Percentiles rank a stretch among this genome's conserved stretches.
These are phyloP conservation scores for Trametes villosa DNA, from an alignment of 768 basidiomycete genomes.

Conservation along the genomic window DNA sequence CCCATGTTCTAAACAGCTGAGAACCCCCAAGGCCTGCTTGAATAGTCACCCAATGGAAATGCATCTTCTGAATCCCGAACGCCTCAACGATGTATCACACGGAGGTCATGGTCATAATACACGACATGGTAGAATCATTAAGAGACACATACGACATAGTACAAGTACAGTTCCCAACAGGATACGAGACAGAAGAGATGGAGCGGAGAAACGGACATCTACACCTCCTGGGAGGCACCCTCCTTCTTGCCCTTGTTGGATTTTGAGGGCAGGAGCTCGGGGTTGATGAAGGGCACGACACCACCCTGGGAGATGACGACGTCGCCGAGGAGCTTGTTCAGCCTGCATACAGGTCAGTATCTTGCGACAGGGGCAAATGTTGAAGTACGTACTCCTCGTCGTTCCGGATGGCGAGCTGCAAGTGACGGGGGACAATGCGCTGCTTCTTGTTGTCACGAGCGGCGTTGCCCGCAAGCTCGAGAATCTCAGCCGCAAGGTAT, in stretches of 20 bases:
- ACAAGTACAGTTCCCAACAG: slow-evolving; percentile 24
- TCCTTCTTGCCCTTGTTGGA: slow-evolving; percentile 54
- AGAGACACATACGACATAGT: slow-evolving; percentile 24
- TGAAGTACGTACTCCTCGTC: slow-evolving; percentile 63
- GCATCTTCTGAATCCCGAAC: no score
- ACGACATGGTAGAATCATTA: slow-evolving; percentile 21
- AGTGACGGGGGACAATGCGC: slow-evolving; percentile 80
- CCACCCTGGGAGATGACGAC: slow-evolving; percentile 80
- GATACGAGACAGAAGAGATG: slow-evolving; percentile 19
- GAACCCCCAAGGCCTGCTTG: no score
- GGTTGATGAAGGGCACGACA: slow-evolving; percentile 66
- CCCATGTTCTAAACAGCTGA: no score
- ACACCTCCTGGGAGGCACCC: slow-evolving; percentile 54
- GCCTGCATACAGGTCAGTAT: slow-evolving; percentile 35
- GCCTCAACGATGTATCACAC: neutral
- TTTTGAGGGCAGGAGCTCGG: slow-evolving; percentile 50
- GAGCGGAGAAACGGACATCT: slow-evolving; percentile 26
- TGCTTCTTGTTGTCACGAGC: slow-evolving; percentile 83
- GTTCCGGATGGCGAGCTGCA: slow-evolving; percentile 77
- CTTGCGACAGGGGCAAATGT: neutral
- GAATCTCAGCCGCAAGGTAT: slow-evolving; percentile 85
- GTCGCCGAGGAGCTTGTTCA: slow-evolving; percentile 60
- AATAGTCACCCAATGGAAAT: no score
- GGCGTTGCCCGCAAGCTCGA: slow-evolving; percentile 82
- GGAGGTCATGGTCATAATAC: slow-evolving; percentile 19